These are phyloP conservation scores for Raffaelea ambrosiae DNA, from an alignment of 2,329 filamentous ascomycete genomes.

Conservation along the genomic window DNA sequence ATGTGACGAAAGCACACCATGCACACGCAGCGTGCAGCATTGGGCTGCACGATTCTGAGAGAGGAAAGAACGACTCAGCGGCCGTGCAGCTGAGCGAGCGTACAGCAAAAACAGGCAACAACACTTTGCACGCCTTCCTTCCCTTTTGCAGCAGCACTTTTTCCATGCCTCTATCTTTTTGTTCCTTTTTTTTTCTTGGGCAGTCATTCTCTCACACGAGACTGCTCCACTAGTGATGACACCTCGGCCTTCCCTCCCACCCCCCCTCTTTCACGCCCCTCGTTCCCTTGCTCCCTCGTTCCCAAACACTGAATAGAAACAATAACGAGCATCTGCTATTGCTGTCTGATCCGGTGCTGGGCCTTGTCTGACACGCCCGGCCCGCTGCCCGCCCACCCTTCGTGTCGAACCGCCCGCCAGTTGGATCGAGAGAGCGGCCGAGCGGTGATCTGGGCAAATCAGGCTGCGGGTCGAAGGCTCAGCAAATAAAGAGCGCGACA, in stretches of 20 bases:
- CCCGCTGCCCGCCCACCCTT: slow-evolving; percentile 7
- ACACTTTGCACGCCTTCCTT: too few species aligned
- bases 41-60: too few species aligned
- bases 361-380: background rate
- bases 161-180: background rate
- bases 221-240: too few species aligned
- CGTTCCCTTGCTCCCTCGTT: background rate
- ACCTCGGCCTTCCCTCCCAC: too few species aligned
- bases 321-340: background rate
- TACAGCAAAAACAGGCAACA: too few species aligned
- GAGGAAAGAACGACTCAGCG: too few species aligned
- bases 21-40: too few species aligned
- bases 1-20: background rate
- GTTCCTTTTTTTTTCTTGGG: too few species aligned
- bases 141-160: background rate
- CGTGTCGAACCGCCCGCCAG: slow-evolving; percentile 9
- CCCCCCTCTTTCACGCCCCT: too few species aligned
- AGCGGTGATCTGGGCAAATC: too few species aligned
- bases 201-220: too few species aligned
- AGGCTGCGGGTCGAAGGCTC: background rate
- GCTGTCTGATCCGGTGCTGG: background rate
- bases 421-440: background rate
- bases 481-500: background rate
- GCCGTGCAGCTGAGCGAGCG: too few species aligned
- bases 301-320: background rate